Base-by-base conservation (phyloP, 2,329 filamentous ascomycete genomes). In the Fusarium foetens region DNA sequence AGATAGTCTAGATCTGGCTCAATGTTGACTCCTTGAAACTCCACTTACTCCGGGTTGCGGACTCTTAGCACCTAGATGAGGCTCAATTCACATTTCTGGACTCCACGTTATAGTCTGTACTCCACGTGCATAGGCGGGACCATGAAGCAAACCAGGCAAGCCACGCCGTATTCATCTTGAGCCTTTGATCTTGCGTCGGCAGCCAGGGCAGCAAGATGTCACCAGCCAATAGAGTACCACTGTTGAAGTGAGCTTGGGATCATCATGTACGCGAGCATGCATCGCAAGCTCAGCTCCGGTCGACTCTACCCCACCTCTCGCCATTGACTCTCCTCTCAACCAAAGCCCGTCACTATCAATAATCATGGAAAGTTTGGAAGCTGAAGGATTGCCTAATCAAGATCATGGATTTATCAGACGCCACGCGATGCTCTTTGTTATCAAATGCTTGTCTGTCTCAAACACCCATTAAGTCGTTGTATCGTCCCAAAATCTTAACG, bases 321-420 rank as follows among this genome's bases (percentile, higher is more conserved):
- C n/a, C 21, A 38, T 17, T 23, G 43, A 49, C 14, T 63, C 17
- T 63, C 39, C 59, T 60, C 51, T 58, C 41, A 29, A 54, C 51
- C 35, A 46, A 57, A 41, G 21, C 51, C 54, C 14, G n/a, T 45
- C 65, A 53, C 51, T 46, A 23, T 42, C 61, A 51, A 48, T 27
- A 43, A 38, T 33, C 48, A 65, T 52, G 48, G 52, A 70, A 66
- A 63, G 43, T 48, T 62, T 41, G 43, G 43, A 51, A 46, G 52
- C 55, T 49, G 29, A 69, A 64, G 65, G 49, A 68, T 64, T 60
- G 45, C 60, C 31, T 66, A 54, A 39, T 59, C 55, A 48, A 38
- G 53, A 69, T 72, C 60, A 74, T 75, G 61, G 51, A 69, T 61
- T 70, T 54, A 49, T 69, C 58, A 72, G 60, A 70, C 71, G 60